Evolutionary conservation across 2,329 filamentous ascomycete genomes (phyloP), one percentile per base, ranked within the genome.

Genomic region (Colletotrichum euphorbiae): DNA sequence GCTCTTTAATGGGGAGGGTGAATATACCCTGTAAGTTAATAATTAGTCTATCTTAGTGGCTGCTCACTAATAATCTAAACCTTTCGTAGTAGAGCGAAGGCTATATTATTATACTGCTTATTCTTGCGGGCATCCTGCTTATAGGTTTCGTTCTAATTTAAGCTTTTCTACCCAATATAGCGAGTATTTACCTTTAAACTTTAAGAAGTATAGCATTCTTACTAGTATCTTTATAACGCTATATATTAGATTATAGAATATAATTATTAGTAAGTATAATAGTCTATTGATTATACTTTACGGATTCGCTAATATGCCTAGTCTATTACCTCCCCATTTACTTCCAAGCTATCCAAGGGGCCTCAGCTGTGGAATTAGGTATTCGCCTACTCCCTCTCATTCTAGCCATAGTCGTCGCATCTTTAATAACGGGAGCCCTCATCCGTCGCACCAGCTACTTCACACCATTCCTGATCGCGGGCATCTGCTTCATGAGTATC

Each of bases 241-340:
- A n/a, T 84, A 84, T 64, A 71, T 84, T 3, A 76, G 82, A 0
- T 82, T 81, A 0, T 75, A 79, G 24, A 85, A 88, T 83, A 78
- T 88, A 69, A 80, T 88, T 75, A 75, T 82, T 33, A 60, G 75
- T 76, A 70, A 40, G 72, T 73, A 81, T 87, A 3, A 36, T 36
- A 6, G 8, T 17, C 15, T 5, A 13, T 31, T 12, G 21, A 1
- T 33, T 31, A 1, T 15, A 6, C 3, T 51, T 9, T 13, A 13
- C n/a, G 15, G 21, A 5, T 6, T 51, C 31, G 13, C n/a, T 87
- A 84, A 73, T 86, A 0, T 3, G 50, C 67, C 52, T 60, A 51
- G 61, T 81, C 38, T 82, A 81, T 69, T 82, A 79, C 66, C 62
- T 83, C 1, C 80, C 82, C 0, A 79, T 83, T 43, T 84, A 80